These are phyloP conservation scores for Trichosanthes cucumerina DNA, from an alignment of 306 rosid species.

Conservation along the genomic window DNA sequence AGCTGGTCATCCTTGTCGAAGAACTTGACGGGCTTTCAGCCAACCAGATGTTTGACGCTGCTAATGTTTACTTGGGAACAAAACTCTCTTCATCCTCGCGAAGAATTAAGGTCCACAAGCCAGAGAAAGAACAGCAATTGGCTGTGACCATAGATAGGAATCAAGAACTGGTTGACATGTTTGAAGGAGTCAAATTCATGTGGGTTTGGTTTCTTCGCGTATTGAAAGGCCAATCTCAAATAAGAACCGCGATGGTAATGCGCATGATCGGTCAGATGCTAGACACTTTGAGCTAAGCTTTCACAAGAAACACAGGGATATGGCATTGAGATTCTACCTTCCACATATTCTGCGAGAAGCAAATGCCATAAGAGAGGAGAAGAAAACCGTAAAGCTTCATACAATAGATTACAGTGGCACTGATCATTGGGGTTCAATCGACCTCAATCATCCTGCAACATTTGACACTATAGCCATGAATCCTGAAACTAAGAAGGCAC, in stretches of 20 bases:
- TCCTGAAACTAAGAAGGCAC: slow-evolving; percentile 21
- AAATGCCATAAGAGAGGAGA: slow-evolving; percentile 21
- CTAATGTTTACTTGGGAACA: slow-evolving; percentile 32
- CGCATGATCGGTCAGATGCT: slow-evolving; percentile 8
- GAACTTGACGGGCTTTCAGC: slow-evolving; percentile 35
- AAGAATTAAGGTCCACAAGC: slow-evolving; percentile 31
- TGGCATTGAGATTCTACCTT: slow-evolving; percentile 34
- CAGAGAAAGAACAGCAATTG: slow-evolving; percentile 24
- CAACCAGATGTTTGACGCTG: slow-evolving; percentile 42
- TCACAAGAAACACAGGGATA: slow-evolving; percentile 31
- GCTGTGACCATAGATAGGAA: slow-evolving; percentile 29
- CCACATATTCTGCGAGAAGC: slow-evolving; percentile 22
- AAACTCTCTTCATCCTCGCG: slow-evolving; percentile 6
- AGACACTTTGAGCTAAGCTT: slow-evolving; percentile 36
- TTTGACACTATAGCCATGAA: slow-evolving; percentile 41
- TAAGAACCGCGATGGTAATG: slow-evolving; percentile 5
- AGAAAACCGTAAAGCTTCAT: slow-evolving; percentile 41
- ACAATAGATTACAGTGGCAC: slow-evolving; percentile 35
- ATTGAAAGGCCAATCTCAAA: slow-evolving; percentile 8
- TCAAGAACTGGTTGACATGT: slow-evolving; percentile 26
- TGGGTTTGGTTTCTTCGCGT: slow-evolving; percentile 30
- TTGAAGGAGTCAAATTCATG: slow-evolving; percentile 29
- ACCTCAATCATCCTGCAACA: slow-evolving; percentile 41
- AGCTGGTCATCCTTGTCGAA: slow-evolving; percentile 30
- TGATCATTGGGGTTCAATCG: slow-evolving; percentile 39